Evolutionary conservation across 208 protist genomes (phyloP).

Genomic region (Acanthamoeba healyi): DNA sequence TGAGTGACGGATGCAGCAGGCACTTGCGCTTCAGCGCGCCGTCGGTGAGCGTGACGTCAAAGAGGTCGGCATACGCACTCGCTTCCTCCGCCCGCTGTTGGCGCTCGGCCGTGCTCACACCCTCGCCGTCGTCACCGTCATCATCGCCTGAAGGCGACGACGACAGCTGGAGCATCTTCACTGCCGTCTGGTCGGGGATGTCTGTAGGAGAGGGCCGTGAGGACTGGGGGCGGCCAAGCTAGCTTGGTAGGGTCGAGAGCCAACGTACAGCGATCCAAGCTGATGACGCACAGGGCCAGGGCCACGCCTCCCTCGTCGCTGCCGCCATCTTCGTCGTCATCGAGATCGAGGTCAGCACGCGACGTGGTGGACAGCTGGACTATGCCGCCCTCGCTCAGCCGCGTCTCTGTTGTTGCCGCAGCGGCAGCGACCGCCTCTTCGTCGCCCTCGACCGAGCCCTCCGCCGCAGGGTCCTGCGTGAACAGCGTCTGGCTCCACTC

Average conservation of each 20-base stretch:
- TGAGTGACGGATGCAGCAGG: slow-evolving; percentile 51
- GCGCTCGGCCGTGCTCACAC: neutral
- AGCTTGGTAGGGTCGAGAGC: neutral
- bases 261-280: neutral
- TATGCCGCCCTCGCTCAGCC: neutral
- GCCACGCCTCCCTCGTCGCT: too few species aligned
- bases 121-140: neutral
- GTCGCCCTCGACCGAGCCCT: neutral
- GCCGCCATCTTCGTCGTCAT: neutral
- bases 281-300: neutral
- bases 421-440: neutral
- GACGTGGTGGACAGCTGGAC: neutral
- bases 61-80: slow-evolving; percentile 50
- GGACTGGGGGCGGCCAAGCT: too few species aligned
- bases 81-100: too few species aligned
- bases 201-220: neutral
- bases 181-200: neutral
- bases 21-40: slow-evolving; percentile 50
- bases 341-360: too few species aligned
- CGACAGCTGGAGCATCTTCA: neutral
- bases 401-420: too few species aligned
- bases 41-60: slow-evolving; percentile 55
- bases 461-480: neutral
- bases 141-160: too few species aligned
- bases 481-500: neutral